A percentile compares a stretch with the other conserved stretches of the same genome.
phyloP scores from a whole-genome alignment of 1,284 basidiomycete species.

The Veloporphyrellus conicus region DNA sequence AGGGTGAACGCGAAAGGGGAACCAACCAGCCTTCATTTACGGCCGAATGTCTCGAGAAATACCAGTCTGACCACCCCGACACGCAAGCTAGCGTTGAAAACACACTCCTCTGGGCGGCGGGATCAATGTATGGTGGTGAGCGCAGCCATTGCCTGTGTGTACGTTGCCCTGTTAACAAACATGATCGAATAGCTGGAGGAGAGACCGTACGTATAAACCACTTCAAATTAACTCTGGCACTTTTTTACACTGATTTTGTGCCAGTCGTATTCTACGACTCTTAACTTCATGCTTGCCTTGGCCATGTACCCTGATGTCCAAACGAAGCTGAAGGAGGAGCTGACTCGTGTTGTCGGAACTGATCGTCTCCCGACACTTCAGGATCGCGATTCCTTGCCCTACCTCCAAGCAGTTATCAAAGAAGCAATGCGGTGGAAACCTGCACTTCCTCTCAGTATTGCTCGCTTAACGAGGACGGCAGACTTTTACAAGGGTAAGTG shows the following conservation, averaged over 20 bases:
- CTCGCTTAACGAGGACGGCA: slow-evolving; percentile 9
- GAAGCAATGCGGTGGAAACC: slow-evolving; percentile 31
- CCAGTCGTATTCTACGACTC: slow-evolving; percentile 26
- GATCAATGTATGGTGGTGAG: slow-evolving; percentile 29
- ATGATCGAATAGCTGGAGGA: slow-evolving; percentile 18
- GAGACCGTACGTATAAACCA: slow-evolving; percentile 17
- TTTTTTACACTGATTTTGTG: too few species aligned
- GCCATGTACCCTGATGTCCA: slow-evolving; percentile 23
- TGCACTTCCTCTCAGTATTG: slow-evolving; percentile 23
- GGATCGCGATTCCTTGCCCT: slow-evolving; percentile 32
- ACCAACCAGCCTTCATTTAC: slow-evolving; percentile 17
- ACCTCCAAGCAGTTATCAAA: slow-evolving; percentile 30
- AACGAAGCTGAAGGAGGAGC: slow-evolving; percentile 20
- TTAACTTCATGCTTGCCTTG: slow-evolving; percentile 29
- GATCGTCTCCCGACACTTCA: slow-evolving; percentile 29
- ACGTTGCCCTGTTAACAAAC: neutral
- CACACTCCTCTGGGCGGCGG: slow-evolving; percentile 22
- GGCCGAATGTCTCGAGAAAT: slow-evolving; percentile 17
- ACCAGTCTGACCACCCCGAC: slow-evolving; percentile 8
- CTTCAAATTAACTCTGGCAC: neutral
- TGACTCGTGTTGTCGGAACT: slow-evolving; percentile 16
- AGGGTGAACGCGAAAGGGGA: slow-evolving; percentile 10
- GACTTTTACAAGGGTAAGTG: slow-evolving; percentile 12
- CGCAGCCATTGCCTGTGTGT: neutral
- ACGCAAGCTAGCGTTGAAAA: slow-evolving; percentile 7